phyloP scores from a whole-genome alignment of 495 filamentous ascomycete species.

The Cenococcum geophilum region DNA sequence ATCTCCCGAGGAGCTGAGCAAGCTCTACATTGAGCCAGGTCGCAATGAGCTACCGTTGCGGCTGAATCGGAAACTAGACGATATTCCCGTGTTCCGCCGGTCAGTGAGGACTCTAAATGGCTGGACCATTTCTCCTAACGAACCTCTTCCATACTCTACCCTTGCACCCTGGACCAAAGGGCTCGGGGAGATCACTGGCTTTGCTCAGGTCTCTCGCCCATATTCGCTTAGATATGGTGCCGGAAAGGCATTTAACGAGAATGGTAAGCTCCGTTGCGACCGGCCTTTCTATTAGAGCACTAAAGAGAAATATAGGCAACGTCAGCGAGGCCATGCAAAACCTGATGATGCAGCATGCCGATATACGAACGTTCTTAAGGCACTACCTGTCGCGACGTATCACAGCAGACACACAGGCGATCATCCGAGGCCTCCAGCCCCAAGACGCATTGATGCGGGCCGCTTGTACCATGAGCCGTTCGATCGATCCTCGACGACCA shows the following conservation, averaged over 20 bases:
- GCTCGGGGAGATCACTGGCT: slow-evolving; percentile 34
- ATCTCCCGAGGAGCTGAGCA: slow-evolving; percentile 31
- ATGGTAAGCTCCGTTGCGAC: slow-evolving; percentile 1
- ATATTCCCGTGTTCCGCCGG: slow-evolving; percentile 3
- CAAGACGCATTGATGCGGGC: neutral
- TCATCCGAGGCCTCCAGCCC: neutral
- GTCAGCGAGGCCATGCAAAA: too few species aligned
- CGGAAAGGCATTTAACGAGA: slow-evolving; percentile 33
- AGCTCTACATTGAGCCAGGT: slow-evolving; percentile 6
- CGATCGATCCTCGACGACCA: too few species aligned
- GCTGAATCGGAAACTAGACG: slow-evolving; percentile 15
- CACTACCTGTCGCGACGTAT: too few species aligned
- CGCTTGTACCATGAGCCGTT: neutral
- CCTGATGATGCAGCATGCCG: too few species aligned
- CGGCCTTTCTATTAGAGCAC: too few species aligned
- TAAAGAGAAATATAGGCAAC: too few species aligned
- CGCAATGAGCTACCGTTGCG: slow-evolving; percentile 11
- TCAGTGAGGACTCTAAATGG: slow-evolving; percentile 23
- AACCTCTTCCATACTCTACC: slow-evolving; percentile 36
- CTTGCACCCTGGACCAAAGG: slow-evolving; percentile 35
- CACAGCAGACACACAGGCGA: neutral
- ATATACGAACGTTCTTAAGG: too few species aligned
- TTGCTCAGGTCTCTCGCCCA: slow-evolving; percentile 33
- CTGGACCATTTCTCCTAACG: slow-evolving; percentile 37
- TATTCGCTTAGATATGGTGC: slow-evolving; percentile 32